Evolutionary conservation across 306 rosid genomes (phyloP), one percentile per base, ranked within the genome.

Genomic region (Neltuma alba): DNA sequence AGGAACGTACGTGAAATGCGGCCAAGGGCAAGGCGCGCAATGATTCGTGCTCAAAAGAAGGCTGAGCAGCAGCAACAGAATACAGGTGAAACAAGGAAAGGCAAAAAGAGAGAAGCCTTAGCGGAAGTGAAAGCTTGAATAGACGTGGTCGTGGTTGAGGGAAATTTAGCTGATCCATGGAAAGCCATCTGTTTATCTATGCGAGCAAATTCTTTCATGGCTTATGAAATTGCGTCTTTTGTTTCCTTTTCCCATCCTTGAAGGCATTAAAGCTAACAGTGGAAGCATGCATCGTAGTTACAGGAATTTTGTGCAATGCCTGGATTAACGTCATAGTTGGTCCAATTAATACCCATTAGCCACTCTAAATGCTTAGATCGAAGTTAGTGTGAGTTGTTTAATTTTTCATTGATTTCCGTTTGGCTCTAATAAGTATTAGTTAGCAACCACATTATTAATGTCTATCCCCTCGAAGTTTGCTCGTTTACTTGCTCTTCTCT

Each of bases 11-110:
- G 98, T 57, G 98, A 92, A 80, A 76, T 94, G 89, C 87, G 93
- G 34, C 98, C 98, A 31, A 89, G 96, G 63, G 92, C 87, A 44
- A 91, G 97, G 76, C 92, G 99, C 68, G 99, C 99, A 70, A 72
- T 95, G 92, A 52, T 95, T 79, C 88, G 99, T 83, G 97, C 96
- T 33, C 93, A 90, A 80, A 92, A 89, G 72, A 94, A 92, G 87
- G 97, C 81, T 30, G 97, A 91, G 81, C 89, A 58, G 82, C 92
- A 90, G 63, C 83, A 87, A 69, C 84, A 80, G 74, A 83, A 58
- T 15, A 38, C 74, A 34, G 84, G 77, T 66, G 88, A 77, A 47
- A 33, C 80, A 16, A 89, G 54, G 63, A 88, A 81, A 81, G 87
- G 88, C 72, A 86, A 82, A 83, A 91, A 80, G 82, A 83, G 52